phyloP scores from a whole-genome alignment of 2,329 filamentous ascomycete genomes.

The Trichoderma cornu-damae region DNA sequence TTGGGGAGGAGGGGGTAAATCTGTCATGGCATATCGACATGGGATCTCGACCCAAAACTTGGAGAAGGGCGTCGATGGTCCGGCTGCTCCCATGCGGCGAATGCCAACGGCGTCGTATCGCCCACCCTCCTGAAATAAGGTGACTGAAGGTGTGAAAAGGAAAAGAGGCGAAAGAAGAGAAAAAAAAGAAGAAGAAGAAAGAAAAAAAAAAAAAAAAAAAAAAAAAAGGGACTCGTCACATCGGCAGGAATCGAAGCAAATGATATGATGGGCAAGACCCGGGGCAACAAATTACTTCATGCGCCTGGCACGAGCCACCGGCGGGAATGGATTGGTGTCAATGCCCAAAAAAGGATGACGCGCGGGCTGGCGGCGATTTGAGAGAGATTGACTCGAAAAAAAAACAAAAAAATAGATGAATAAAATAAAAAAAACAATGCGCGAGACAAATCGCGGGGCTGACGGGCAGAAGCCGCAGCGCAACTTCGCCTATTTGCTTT shows the following conservation, averaged over 20 bases:
- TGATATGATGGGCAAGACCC: neutral
- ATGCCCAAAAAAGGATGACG: constrained; percentile 7
- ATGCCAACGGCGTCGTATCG: constrained; percentile 17
- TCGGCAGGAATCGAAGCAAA: neutral
- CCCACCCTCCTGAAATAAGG: neutral
- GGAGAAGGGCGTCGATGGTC: constrained; percentile 16
- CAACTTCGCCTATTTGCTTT: constrained; percentile 3
- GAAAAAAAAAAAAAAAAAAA: neutral
- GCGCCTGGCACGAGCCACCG: neutral
- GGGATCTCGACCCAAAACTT: constrained; percentile 15
- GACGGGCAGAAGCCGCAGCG: neutral
- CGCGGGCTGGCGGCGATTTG: neutral
- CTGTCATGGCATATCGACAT: constrained; percentile 14
- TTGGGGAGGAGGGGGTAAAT: too few species aligned
- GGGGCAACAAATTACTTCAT: constrained; percentile 5
- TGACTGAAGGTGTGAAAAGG: neutral
- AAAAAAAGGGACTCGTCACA: neutral
- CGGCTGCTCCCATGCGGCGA: constrained; percentile 13
- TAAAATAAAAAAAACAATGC: too few species aligned
- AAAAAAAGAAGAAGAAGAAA: neutral
- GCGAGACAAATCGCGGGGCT: neutral
- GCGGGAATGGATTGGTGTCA: constrained; percentile 1
- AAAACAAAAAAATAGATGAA: too few species aligned
- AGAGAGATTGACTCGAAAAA: neutral
- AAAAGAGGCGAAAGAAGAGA: neutral